A percentile compares a stretch with the other conserved stretches of the same genome.
phyloP scores from a whole-genome alignment of 73 alveolate genomes.

The Tetrahymena borealis region DNA sequence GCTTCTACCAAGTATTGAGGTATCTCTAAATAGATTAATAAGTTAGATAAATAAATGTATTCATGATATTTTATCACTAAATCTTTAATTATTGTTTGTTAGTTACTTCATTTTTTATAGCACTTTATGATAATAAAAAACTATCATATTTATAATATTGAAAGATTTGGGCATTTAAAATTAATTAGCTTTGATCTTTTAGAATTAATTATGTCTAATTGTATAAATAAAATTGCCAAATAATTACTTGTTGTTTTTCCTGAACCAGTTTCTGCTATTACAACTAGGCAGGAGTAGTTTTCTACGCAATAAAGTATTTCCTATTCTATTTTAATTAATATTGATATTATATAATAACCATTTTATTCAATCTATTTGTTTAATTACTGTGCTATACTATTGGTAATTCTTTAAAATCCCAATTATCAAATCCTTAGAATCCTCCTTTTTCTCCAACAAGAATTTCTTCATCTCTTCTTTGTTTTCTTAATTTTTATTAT shows the following conservation, averaged over 20 bases:
- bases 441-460: neutral
- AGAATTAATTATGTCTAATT: neutral
- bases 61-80: no score
- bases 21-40: slow-evolving; percentile 36
- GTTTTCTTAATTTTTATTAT: neutral
- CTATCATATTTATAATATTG: no score
- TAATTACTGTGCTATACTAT: neutral
- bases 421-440: neutral
- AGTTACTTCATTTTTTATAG: no score
- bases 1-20: slow-evolving; percentile 82
- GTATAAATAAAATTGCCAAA: neutral
- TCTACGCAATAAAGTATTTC: neutral
- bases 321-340: neutral
- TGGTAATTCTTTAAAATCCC: slow-evolving; percentile 1
- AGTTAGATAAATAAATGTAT: neutral
- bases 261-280: slow-evolving; percentile 92
- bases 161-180: no score
- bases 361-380: neutral
- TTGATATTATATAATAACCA: neutral
- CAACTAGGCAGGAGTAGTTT: slow-evolving; percentile 6
- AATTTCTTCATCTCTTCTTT: neutral
- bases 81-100: no score
- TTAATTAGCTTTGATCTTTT: no score
- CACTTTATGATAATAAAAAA: no score
- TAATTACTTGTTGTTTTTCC: slow-evolving; percentile 83